A percentile compares a stretch with the other conserved stretches of the same genome.
Evolutionary conservation across 225 moss, liverwort and hornwort species (phyloP).

Genomic region (Physcomitrellopsis africana): DNA sequence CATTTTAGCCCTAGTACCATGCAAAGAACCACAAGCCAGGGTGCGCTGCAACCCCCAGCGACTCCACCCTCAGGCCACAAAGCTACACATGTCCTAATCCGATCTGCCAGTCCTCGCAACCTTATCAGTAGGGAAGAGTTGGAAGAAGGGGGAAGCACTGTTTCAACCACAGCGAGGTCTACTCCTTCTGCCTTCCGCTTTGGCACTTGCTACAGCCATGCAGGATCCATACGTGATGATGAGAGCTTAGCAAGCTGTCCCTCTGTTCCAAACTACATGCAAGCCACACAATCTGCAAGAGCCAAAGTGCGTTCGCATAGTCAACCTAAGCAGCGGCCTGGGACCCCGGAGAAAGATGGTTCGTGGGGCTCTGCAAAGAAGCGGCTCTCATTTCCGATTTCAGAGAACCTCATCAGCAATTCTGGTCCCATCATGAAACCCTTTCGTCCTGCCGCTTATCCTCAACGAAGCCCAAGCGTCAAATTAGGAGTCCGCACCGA

Average conservation of each 20-base stretch:
- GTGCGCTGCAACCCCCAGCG: slow-evolving; percentile 42
- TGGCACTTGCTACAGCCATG: slow-evolving; percentile 55
- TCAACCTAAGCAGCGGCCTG: slow-evolving; percentile 84
- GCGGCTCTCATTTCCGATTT: slow-evolving; percentile 76
- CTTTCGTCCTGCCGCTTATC: slow-evolving; percentile 52
- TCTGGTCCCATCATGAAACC: slow-evolving; percentile 52
- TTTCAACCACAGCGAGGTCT: slow-evolving; percentile 63
- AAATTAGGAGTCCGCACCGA: slow-evolving; percentile 40
- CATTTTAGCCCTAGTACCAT: neutral
- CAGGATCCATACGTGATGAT: slow-evolving; percentile 75
- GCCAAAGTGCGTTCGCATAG: slow-evolving; percentile 85
- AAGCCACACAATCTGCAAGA: slow-evolving; percentile 90
- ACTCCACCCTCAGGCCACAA: slow-evolving; percentile 34
- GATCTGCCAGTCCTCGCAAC: slow-evolving; percentile 68
- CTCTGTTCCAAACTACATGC: slow-evolving; percentile 97
- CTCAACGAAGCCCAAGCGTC: slow-evolving; percentile 53
- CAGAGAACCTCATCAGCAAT: slow-evolving; percentile 62
- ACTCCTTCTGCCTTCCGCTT: slow-evolving; percentile 49
- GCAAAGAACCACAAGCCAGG: slow-evolving; percentile 33
- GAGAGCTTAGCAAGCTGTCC: slow-evolving; percentile 93
- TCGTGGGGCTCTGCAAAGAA: slow-evolving; percentile 67
- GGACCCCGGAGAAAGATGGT: slow-evolving; percentile 82
- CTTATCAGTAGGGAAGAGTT: slow-evolving; percentile 43
- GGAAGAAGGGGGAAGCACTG: slow-evolving; percentile 59
- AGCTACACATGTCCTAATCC: slow-evolving; percentile 36